Percentiles rank a stretch among this genome's conserved stretches.
Conservation (phyloP, 1,284 basidiomycete genomes). For the Leccinum pachyderme region DNA sequence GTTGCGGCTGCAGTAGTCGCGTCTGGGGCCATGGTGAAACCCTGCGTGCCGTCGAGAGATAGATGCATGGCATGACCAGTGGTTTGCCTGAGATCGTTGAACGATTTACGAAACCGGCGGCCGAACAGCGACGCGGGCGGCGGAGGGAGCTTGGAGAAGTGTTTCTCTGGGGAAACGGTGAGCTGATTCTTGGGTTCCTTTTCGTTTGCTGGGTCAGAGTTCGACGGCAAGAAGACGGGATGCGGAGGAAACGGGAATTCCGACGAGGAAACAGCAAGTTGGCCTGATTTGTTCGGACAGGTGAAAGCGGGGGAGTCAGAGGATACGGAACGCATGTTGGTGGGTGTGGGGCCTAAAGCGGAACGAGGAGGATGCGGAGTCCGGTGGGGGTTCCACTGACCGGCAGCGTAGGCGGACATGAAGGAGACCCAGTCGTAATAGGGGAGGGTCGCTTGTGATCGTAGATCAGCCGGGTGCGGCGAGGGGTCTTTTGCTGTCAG, state of each 20-base stretch:
- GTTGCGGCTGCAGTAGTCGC: slow-evolving; percentile 74
- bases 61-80: slow-evolving; percentile 27
- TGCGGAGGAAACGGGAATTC: slow-evolving; percentile 15
- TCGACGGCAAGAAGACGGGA: slow-evolving; percentile 10
- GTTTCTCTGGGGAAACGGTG: slow-evolving; percentile 30
- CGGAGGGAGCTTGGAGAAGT: slow-evolving; percentile 28
- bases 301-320: slow-evolving; percentile 9
- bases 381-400: slow-evolving; percentile 78
- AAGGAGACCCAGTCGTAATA: slow-evolving; percentile 77
- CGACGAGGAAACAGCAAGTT: slow-evolving; percentile 4
- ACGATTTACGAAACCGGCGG: slow-evolving; percentile 55
- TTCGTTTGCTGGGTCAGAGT: slow-evolving; percentile 15
- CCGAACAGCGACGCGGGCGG: slow-evolving; percentile 28
- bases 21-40: slow-evolving; percentile 43
- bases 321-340: slow-evolving; percentile 8
- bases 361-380: slow-evolving; percentile 65
- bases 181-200: slow-evolving; percentile 25
- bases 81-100: slow-evolving; percentile 45
- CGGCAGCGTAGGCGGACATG: slow-evolving; percentile 70
- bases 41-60: slow-evolving; percentile 29
- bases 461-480: slow-evolving; percentile 9
- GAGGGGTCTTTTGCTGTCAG: slow-evolving; percentile 20
- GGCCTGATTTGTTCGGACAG: slow-evolving; percentile 10
- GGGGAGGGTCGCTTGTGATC: slow-evolving; percentile 26
- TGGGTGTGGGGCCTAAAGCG: slow-evolving; percentile 27